These are phyloP conservation scores for Simmondsia chinensis DNA, from an alignment of 148 eudicot species.

Conservation along the genomic window DNA sequence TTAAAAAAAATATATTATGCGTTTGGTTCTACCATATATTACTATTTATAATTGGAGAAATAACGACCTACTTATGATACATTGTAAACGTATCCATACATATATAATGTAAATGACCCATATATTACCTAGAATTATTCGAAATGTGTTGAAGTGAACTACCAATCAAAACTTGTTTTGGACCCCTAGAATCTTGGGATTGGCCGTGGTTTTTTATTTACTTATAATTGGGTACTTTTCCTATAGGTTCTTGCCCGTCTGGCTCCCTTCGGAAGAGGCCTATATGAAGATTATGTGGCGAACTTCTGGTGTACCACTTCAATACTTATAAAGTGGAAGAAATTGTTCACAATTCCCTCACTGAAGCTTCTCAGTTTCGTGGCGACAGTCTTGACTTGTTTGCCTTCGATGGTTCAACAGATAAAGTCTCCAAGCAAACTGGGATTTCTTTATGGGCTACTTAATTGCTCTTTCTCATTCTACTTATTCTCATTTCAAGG, in stretches of 20 bases:
- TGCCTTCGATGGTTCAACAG: slow-evolving; percentile 84
- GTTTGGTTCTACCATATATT: too few relatives aligned
- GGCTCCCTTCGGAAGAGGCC: slow-evolving; percentile 90
- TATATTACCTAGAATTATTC: too few relatives aligned
- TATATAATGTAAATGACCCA: too few relatives aligned
- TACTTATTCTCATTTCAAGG: slow-evolving; percentile 93
- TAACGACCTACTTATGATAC: too few relatives aligned
- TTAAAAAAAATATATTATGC: too few relatives aligned
- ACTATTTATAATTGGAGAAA: too few relatives aligned
- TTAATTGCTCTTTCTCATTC: slow-evolving; percentile 74
- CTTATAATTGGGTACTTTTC: slow-evolving; percentile 1
- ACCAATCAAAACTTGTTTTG: too few relatives aligned
- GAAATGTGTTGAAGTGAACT: too few relatives aligned
- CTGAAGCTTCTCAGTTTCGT: slow-evolving; percentile 50
- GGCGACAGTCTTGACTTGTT: slow-evolving; percentile 55
- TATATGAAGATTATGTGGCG: slow-evolving; percentile 92
- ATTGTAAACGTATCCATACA: too few relatives aligned
- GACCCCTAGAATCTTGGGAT: too few relatives aligned
- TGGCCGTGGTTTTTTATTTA: background rate
- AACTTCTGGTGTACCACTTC: slow-evolving; percentile 95
- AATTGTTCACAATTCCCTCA: slow-evolving; percentile 41
- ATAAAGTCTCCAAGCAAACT: slow-evolving; percentile 62
- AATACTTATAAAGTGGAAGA: slow-evolving; percentile 69
- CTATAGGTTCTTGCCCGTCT: slow-evolving; percentile 83
- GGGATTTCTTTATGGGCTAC: slow-evolving; percentile 66